Conservation (phyloP, 2,329 filamentous ascomycete species). For the Fusarium musae region DNA sequence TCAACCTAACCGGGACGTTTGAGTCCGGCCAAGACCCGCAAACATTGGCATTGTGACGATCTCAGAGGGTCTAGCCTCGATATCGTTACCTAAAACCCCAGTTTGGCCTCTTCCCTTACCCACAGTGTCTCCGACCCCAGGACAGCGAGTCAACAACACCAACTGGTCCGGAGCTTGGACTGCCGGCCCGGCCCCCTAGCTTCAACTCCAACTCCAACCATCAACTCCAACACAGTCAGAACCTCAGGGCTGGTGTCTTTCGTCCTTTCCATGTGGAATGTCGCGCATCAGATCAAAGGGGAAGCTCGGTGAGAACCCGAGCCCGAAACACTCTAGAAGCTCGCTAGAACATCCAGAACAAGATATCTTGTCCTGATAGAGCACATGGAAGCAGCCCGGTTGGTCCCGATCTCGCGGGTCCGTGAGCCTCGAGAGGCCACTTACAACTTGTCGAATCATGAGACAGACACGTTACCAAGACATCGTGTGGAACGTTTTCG, state of each 20-base stretch:
- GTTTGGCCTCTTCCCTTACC: slow-evolving; percentile 23
- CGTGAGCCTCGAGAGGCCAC: slow-evolving; percentile 7
- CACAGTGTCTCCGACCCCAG: slow-evolving; percentile 13
- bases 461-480: slow-evolving; percentile 38
- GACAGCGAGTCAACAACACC: slow-evolving; percentile 5
- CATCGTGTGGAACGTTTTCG: slow-evolving; percentile 38
- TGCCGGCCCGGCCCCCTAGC: slow-evolving; percentile 36
- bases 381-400: slow-evolving; percentile 34
- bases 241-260: background rate
- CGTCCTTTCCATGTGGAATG: background rate
- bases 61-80: slow-evolving; percentile 21
- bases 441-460: slow-evolving; percentile 31
- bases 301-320: slow-evolving; percentile 29
- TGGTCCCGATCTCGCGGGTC: slow-evolving; percentile 38
- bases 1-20: slow-evolving; percentile 28
- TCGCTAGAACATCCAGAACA: slow-evolving; percentile 27
- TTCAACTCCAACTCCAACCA: background rate
- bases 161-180: slow-evolving; percentile 32
- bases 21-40: slow-evolving; percentile 18
- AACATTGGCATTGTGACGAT: slow-evolving; percentile 21
- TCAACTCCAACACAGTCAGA: background rate
- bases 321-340: slow-evolving; percentile 28
- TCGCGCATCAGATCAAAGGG: background rate
- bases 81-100: slow-evolving; percentile 34
- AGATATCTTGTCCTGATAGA: background rate